Evolutionary conservation across 805 yeast genomes (phyloP).

Genomic region (Candida corydali): DNA sequence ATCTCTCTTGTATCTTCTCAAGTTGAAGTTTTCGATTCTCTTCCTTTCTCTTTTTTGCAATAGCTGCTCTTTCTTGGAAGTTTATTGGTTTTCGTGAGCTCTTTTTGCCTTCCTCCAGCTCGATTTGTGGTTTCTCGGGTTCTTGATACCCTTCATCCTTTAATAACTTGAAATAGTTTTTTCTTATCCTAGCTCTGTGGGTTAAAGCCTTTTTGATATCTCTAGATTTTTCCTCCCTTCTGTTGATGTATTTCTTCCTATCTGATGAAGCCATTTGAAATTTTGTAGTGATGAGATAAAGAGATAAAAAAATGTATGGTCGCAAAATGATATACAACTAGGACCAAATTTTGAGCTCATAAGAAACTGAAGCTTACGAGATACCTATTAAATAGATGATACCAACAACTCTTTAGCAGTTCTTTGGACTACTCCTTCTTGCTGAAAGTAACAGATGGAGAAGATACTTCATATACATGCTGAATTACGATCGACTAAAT

Average conservation of each 20-base stretch:
- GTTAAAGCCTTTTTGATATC: slow-evolving; percentile 76
- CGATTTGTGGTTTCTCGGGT: slow-evolving; percentile 13
- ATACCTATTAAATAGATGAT: background rate
- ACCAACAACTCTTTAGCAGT: too few species aligned
- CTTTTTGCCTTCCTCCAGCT: slow-evolving; percentile 7
- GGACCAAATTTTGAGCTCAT: background rate
- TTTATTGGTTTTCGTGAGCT: slow-evolving; percentile 25
- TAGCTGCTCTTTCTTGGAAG: slow-evolving; percentile 43
- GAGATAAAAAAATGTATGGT: background rate
- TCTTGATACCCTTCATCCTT: slow-evolving; percentile 56
- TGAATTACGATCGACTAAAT: too few species aligned
- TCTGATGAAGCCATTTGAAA: slow-evolving; percentile 5
- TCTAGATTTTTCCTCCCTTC: slow-evolving; percentile 39
- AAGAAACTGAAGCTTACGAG: background rate
- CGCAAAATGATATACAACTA: too few species aligned
- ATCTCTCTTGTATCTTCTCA: slow-evolving; percentile 35
- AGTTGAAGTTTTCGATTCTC: slow-evolving; percentile 37
- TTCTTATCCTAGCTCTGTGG: slow-evolving; percentile 78
- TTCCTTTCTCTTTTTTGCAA: slow-evolving; percentile 46
- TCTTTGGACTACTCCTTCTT: too few species aligned
- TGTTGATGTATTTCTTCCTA: slow-evolving; percentile 8
- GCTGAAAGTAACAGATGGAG: too few species aligned
- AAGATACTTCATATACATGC: too few species aligned
- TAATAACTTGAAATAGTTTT: slow-evolving; percentile 72
- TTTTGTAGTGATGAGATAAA: slow-evolving; percentile 3